Conservation (phyloP, 352 stramenopile species). For the Globisporangium abappressorium region DNA sequence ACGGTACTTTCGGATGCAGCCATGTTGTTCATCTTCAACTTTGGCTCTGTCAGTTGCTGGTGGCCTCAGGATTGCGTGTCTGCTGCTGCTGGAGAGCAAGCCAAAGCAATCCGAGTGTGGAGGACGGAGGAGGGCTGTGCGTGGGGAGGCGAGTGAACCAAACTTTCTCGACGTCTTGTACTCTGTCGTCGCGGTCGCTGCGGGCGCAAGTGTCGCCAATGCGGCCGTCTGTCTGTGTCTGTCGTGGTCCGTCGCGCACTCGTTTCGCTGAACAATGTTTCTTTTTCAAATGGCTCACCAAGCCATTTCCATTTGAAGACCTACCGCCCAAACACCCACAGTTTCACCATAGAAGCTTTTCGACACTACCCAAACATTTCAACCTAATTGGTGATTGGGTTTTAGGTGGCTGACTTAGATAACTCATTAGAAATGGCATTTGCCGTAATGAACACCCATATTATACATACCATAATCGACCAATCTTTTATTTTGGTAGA, state of each 20-base stretch:
- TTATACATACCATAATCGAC: no score
- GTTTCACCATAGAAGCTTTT: neutral
- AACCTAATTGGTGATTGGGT: no score
- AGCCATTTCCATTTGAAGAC: neutral
- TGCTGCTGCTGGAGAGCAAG: neutral
- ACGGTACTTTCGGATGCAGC: neutral
- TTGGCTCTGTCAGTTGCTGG: neutral
- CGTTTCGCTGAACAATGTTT: neutral
- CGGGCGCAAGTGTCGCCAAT: neutral
- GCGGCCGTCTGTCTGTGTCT: no score
- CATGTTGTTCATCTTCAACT: slow-evolving; percentile 2
- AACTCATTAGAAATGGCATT: no score
- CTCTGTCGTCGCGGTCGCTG: neutral
- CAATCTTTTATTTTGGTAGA: no score
- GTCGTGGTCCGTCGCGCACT: neutral
- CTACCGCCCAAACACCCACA: neutral
- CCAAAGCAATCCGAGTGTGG: neutral
- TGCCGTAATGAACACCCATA: no score
- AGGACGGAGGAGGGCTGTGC: neutral
- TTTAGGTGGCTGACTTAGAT: no score
- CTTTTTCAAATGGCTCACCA: neutral
- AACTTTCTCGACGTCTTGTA: neutral
- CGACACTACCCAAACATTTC: no score
- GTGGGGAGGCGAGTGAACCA: neutral
- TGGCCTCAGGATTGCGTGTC: neutral